These are phyloP conservation scores for Lithocarpus polystachyus DNA, from an alignment of 306 rosid genomes.

Conservation along the genomic window DNA sequence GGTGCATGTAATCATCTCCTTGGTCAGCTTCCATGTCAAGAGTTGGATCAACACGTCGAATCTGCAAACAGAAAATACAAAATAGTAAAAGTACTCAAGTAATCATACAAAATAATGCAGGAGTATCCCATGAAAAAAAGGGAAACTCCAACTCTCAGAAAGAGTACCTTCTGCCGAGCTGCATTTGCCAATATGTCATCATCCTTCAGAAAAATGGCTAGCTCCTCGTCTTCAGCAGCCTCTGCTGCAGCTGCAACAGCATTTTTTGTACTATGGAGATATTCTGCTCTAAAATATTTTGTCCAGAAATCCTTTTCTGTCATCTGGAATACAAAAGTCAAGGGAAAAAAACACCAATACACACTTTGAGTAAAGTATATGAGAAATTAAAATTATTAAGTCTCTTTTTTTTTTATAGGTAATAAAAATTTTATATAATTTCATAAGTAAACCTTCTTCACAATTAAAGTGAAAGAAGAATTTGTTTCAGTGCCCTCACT, in stretches of 20 bases:
- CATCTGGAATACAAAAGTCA: slow-evolving; percentile 54
- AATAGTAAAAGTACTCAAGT: slow-evolving; percentile 5
- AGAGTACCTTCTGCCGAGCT: slow-evolving; percentile 73
- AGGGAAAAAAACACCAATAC: slow-evolving; percentile 5
- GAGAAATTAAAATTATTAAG: background rate
- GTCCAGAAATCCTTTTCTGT: slow-evolving; percentile 91
- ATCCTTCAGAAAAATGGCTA: slow-evolving; percentile 81
- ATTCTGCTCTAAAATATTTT: slow-evolving; percentile 93
- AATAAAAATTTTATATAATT: background rate
- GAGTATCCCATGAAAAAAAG: slow-evolving; percentile 11
- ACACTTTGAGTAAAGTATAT: background rate
- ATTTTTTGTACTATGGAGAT: slow-evolving; percentile 81
- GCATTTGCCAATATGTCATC: slow-evolving; percentile 86
- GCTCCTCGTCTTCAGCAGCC: slow-evolving; percentile 99
- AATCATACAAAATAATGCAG: slow-evolving; percentile 23
- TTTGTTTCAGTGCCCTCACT: slow-evolving; percentile 21
- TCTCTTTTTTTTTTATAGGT: background rate
- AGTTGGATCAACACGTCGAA: slow-evolving; percentile 89
- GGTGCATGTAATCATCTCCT: slow-evolving; percentile 97
- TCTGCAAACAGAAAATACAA: slow-evolving; percentile 40
- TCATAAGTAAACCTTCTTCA: background rate
- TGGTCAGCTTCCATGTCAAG: slow-evolving; percentile 96
- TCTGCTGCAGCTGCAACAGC: slow-evolving; percentile 87
- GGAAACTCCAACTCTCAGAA: slow-evolving; percentile 5
- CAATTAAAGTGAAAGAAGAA: slow-evolving; percentile 3